Conservation (phyloP, 1,139 yeast species). For the Kluyveromyces sp. region DNA sequence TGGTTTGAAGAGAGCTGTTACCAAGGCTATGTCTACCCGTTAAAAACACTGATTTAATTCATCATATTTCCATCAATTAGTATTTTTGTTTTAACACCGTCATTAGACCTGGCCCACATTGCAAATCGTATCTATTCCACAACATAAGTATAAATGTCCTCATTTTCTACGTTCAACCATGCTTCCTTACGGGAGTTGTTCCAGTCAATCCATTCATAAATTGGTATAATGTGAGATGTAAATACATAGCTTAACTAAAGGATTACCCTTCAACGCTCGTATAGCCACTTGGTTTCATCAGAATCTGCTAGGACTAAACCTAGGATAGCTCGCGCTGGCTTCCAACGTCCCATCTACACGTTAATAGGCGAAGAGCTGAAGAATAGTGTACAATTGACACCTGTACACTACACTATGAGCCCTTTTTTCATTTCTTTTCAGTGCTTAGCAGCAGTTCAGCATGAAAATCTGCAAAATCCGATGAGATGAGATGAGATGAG, state of each 20-base stretch:
- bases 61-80: background rate
- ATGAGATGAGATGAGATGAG: conserved; percentile 8
- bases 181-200: no score
- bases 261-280: no score
- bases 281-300: no score
- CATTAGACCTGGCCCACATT: conserved; percentile 1
- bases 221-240: no score
- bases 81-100: background rate
- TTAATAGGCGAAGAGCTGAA: no score
- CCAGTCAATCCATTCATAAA: no score
- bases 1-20: conserved; percentile 97
- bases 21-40: conserved; percentile 99
- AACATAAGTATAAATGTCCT: conserved; percentile 7
- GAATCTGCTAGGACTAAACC: no score
- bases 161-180: conserved; percentile 7
- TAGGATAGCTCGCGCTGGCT: no score
- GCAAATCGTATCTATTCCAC: conserved; percentile 3
- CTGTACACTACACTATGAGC: no score
- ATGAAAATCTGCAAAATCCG: background rate
- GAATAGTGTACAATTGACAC: no score
- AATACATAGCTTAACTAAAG: background rate
- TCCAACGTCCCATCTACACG: no score
- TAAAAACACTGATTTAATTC: conserved; percentile 40
- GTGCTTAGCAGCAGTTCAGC: background rate
- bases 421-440: background rate